Base-by-base conservation (phyloP, 768 basidiomycete species). In the Hypsizygus marmoreus region DNA sequence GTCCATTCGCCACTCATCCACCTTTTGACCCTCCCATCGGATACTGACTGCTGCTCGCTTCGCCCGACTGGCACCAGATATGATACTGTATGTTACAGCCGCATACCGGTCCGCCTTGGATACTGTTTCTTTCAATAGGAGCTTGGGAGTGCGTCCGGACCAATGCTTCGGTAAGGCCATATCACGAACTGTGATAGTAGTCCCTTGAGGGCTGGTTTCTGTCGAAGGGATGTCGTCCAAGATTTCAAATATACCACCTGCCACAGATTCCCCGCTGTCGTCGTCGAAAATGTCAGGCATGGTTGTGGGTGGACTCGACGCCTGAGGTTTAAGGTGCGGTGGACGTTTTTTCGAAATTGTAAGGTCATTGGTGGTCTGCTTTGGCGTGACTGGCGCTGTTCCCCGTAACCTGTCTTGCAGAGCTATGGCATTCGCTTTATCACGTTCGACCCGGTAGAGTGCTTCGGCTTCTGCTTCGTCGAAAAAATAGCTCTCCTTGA, bases 101-200 rank as follows among this genome's bases (percentile, higher is more conserved):
- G 92, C 92, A 63, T 87, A 87, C 52, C 78, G 76, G 64, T 94
- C 88, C 14, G 68, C 54, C 58, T 86, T 91, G 11, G 70, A 62
- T 2, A 92, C 83, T 14, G 75, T 73, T 47, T 91, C 89, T 42
- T 74, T 63, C 29, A 98, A 75, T 4, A 91, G 63, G 12, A 62
- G 69, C 64, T 88, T 94, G 8, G 95, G 92, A 11, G 87, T 85
- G 30, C 81, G 84, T 26, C 89, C 87, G 28, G 89, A 84, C 74
- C 84, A 86, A 58, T 89, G 82, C 66, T 90, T 95, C 2, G 92
- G 88, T 19, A 91, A 70, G 1, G 81, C 60, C 84, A 98, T 86
- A 49, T 93, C 82, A 20, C 84, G 74, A 51, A 86, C 58, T 20
- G 53, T 63, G 36, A 87, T 68, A 4, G 74, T 76, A 7, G 68